Percentiles rank a stretch among this genome's conserved stretches.
Conservation (phyloP, 2,329 filamentous ascomycete species). For the Lecanoromycetidae sp. region DNA sequence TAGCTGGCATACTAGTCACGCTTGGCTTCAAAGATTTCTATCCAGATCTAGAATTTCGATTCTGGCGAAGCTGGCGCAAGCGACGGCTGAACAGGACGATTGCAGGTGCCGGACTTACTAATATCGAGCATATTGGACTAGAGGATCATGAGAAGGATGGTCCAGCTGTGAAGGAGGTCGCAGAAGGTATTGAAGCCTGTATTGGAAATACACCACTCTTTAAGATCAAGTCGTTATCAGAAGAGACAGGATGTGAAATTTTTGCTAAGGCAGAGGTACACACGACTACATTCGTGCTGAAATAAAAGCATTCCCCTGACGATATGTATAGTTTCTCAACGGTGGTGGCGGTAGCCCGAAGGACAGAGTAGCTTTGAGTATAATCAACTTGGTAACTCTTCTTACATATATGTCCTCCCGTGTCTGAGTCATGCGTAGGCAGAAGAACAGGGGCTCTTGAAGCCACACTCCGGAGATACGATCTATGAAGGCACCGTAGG, state of each 20-base stretch:
- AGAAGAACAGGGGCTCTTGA: slow-evolving; percentile 63
- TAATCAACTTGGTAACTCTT: slow-evolving; percentile 54
- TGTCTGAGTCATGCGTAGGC: slow-evolving; percentile 38
- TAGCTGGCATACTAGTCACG: slow-evolving; percentile 63
- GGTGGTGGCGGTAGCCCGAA: slow-evolving; percentile 90
- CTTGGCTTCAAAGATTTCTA: slow-evolving; percentile 71
- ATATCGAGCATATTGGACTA: slow-evolving; percentile 10
- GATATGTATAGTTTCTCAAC: slow-evolving; percentile 57
- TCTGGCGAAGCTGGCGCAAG: slow-evolving; percentile 41
- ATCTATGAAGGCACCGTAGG: slow-evolving; percentile 97
- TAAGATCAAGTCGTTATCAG: slow-evolving; percentile 70
- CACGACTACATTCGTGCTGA: neutral
- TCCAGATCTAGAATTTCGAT: slow-evolving; percentile 57
- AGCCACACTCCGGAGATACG: slow-evolving; percentile 72
- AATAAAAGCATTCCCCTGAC: neutral
- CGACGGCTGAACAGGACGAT: slow-evolving; percentile 21
- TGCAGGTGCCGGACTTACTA: slow-evolving; percentile 3
- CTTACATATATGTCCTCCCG: neutral
- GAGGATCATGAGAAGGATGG: slow-evolving; percentile 27
- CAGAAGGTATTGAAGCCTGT: slow-evolving; percentile 71
- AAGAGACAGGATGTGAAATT: slow-evolving; percentile 77
- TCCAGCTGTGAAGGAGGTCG: slow-evolving; percentile 29
- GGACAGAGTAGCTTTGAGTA: slow-evolving; percentile 82
- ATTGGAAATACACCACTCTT: slow-evolving; percentile 91
- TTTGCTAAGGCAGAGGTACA: slow-evolving; percentile 75